A percentile compares a stretch with the other conserved stretches of the same genome.
These are phyloP conservation scores for Mortierella sp. DNA, from an alignment of 371 early-diverging fungal species.

Conservation along the genomic window DNA sequence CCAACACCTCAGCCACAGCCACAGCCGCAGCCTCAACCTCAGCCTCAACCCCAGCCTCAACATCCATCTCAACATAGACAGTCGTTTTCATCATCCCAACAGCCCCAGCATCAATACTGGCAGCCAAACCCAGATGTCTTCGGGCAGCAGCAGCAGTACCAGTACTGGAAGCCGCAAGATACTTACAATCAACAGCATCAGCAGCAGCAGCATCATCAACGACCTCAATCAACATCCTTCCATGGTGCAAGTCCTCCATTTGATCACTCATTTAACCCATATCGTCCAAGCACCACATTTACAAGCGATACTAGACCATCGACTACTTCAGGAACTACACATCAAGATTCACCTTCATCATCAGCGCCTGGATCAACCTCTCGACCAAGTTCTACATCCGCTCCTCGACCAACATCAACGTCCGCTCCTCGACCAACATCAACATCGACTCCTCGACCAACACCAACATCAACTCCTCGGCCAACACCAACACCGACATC, in stretches of 20 bases:
- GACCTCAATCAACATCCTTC: not conserved
- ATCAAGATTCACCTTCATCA: too few relatives aligned
- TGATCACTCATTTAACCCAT: not conserved
- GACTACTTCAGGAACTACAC: too few relatives aligned
- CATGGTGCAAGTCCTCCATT: not conserved
- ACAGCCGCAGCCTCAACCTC: constrained; percentile 2
- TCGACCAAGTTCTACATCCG: not conserved
- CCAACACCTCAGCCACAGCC: constrained; percentile 14
- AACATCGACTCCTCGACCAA: not conserved
- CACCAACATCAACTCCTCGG: not conserved
- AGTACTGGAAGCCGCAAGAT: too few relatives aligned
- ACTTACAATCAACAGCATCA: too few relatives aligned
- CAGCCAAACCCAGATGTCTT: too few relatives aligned
- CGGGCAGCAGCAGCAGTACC: too few relatives aligned
- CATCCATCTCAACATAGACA: too few relatives aligned
- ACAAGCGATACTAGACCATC: too few relatives aligned
- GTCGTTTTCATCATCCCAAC: too few relatives aligned
- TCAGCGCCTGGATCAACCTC: not conserved
- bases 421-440: constrained; percentile 8
- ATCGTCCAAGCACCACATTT: constrained; percentile 10
- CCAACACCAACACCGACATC: not conserved
- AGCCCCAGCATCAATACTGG: too few relatives aligned
- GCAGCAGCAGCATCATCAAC: constrained; percentile 4
- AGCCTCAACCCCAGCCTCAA: too few relatives aligned
- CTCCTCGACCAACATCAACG: not conserved